Evolutionary conservation across 768 basidiomycete species (phyloP), one percentile per base, ranked within the genome.

Genomic region (Melanogaster broomeanus): DNA sequence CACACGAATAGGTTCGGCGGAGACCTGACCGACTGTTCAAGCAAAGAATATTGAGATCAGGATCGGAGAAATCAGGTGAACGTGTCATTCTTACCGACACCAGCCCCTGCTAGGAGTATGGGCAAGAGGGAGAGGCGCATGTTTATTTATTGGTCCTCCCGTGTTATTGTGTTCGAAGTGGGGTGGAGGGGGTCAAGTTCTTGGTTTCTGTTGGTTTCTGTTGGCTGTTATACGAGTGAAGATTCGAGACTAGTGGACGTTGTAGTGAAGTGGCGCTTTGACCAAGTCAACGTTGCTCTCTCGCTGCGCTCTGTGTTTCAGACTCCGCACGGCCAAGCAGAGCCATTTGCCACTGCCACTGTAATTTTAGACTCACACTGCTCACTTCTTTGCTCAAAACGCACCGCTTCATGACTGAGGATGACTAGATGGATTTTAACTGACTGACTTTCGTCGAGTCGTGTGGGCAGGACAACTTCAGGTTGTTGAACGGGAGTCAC

Each of bases 1-100:
- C 37, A 84, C 70, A 19, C 79, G 72, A 53, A 85, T 64, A 42
- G 84, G 82, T 53, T 72, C 74, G 35, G 82, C 79, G 42, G 66
- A 61, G 44, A 75, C 81, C 56, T 78, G 71, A 25, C 52, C 48
- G 46, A 55, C 67, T 58, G 53, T 66, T 47, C 34, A 49, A 4
- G 39, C 2, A 31, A 31, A 43, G 40, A 27, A 51, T 33, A 3
- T 42, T 43, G 25, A 38, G 48, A 51, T 49, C 27, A 25, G 37
- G n/a, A 44, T 31, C 28, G 15, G 3, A 16, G 12, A 31, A 43
- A 44, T 18, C 18, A 19, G 27, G 21, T 30, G 21, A 19, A 34
- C 22, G 45, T 39, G 52, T 30, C 3, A 46, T 19, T 39, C 71
- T 49, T 48, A 72, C 71, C 67, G 30, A 66, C 42, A 33, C 61